Percentiles rank a stretch among this genome's conserved stretches.
Evolutionary conservation across 192 early-diverging fungal species (phyloP).

Genomic region (Lunasporangiospora selenospora): DNA sequence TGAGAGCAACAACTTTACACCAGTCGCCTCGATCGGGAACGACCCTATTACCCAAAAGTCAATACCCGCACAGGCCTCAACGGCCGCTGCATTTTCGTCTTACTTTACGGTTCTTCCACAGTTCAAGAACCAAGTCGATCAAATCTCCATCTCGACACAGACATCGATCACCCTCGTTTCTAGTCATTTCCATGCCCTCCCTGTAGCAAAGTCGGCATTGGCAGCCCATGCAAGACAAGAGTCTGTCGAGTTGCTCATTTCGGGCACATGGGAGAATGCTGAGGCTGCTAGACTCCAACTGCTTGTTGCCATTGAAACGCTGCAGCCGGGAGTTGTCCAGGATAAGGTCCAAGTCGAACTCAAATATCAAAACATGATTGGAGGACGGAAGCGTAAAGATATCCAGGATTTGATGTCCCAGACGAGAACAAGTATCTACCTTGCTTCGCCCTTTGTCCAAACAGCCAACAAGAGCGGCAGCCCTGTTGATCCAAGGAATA

Average conservation of each 20-base stretch:
- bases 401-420: constrained; percentile 74
- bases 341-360: constrained; percentile 42
- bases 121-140: constrained; percentile 34
- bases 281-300: constrained; percentile 33
- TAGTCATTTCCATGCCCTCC: constrained; percentile 39
- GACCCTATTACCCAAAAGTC: neutral
- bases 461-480: constrained; percentile 33
- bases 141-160: constrained; percentile 27
- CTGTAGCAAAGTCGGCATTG: constrained; percentile 25
- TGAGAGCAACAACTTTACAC: no score
- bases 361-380: constrained; percentile 71
- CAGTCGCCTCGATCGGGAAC: constrained; percentile 3
- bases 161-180: constrained; percentile 35
- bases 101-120: constrained; percentile 25
- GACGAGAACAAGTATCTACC: constrained; percentile 74
- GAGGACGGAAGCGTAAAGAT: constrained; percentile 66
- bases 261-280: constrained; percentile 44
- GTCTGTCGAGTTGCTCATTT: constrained; percentile 35
- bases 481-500: constrained; percentile 29
- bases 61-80: neutral
- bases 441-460: constrained; percentile 63
- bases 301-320: constrained; percentile 29
- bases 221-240: constrained; percentile 41
- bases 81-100: constrained; percentile 13
- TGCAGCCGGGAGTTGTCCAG: constrained; percentile 19